Base-by-base conservation (phyloP, 495 filamentous ascomycete species). In the Cladorrhinum samala region DNA sequence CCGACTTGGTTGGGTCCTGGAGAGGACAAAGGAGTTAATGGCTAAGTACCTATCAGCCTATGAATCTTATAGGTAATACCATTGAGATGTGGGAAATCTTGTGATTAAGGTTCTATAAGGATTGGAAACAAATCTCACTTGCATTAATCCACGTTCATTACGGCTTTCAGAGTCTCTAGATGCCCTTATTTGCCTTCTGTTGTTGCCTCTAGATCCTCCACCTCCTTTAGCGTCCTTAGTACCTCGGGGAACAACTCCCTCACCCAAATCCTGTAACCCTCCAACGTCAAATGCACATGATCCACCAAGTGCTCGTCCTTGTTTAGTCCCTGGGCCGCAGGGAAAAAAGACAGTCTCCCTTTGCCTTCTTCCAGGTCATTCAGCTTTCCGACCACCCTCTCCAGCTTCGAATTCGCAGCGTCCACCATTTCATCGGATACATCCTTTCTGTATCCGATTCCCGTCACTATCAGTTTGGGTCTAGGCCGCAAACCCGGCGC, bases 231-330 rank as follows among this genome's bases (percentile, higher is more conserved):
- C 0, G 27, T 17, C 4, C 16, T 5, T 23, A 44, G 9, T 1
- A 54, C 47, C 8, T 1, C 37, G 2, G 52, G 55, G 33, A 57
- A 49, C 30, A 57, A 24, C 36, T 16, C 38, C 50, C 20, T 38
- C 24, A 44, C 25, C 65, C 65, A 68, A n/a, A 61, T 3, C 33
- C 30, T 38, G 49, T 68, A 68, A 19, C 63, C 65, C n/a, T 59
- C 60, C 52, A 60, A 36, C 24, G 20, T 57, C 53, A 68, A 49
- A 38, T 68, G 65, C 2, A 68, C 65, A 55, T 68, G 65, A 49
- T 68, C 65, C 9, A 46, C 63, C 49, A 68, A 44, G 40, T 63
- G 55, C 8, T 58, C 38, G 24, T 60, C 57, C 18, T 18, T 44
- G 5, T 50, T 50, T 1, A 57, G 39, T 14, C 8, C 48, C 9